Percentiles rank a stretch among this genome's conserved stretches.
Conservation (phyloP, 306 rosid species). For the Ormosia emarginata region DNA sequence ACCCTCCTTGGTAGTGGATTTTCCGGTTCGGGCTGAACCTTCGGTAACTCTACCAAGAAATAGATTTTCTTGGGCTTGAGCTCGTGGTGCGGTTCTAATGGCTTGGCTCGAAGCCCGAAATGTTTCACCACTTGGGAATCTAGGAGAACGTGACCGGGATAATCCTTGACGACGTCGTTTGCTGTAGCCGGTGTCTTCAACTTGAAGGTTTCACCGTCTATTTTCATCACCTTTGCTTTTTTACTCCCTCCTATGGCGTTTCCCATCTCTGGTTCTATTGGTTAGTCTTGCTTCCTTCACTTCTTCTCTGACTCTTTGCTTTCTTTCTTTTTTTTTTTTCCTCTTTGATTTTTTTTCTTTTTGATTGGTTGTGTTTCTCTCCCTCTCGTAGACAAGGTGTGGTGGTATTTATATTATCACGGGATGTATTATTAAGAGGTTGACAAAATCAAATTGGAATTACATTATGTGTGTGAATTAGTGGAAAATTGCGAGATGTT, state of each 20-base stretch:
- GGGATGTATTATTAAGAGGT: background rate
- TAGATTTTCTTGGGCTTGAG: constrained; percentile 59
- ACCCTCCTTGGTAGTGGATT: constrained; percentile 32
- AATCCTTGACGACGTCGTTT: constrained; percentile 51
- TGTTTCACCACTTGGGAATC: constrained; percentile 59
- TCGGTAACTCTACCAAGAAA: constrained; percentile 59
- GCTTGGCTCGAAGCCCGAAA: constrained; percentile 68
- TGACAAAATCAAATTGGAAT: constrained; percentile 24
- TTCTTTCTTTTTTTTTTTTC: background rate
- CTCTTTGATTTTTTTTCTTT: background rate
- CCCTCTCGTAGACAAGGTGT: background rate
- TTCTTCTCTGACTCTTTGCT: background rate
- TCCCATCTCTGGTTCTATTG: constrained; percentile 46
- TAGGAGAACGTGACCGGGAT: constrained; percentile 58
- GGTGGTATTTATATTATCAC: constrained; percentile 15
- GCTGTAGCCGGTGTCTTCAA: constrained; percentile 54
- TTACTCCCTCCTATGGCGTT: constrained; percentile 57
- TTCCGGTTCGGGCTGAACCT: constrained; percentile 5
- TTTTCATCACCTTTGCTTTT: constrained; percentile 74
- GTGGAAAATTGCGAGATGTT: constrained; percentile 27
- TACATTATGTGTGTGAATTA: constrained; percentile 22
- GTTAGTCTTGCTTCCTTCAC: background rate
- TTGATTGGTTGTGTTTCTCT: background rate
- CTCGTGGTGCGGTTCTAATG: constrained; percentile 53
- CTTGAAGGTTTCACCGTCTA: constrained; percentile 71